Percentiles rank a stretch among this genome's conserved stretches.
Conservation (phyloP, 2,329 filamentous ascomycete genomes). For the Calonectria fujianensis region DNA sequence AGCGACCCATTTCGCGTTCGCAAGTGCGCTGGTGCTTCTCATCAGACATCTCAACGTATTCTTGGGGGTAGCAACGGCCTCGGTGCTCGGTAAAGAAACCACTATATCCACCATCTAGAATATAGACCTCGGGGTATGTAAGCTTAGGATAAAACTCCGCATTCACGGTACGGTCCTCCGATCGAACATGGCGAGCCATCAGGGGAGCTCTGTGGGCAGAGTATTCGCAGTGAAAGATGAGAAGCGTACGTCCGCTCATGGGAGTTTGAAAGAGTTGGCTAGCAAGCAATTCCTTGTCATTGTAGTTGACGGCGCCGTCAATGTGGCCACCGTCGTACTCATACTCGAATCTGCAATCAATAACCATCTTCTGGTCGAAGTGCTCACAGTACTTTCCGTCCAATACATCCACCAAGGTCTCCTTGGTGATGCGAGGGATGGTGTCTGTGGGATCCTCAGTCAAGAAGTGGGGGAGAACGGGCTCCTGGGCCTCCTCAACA, state of each 20-base stretch:
- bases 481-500: conserved; percentile 84
- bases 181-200: conserved; percentile 95
- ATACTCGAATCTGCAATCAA: conserved; percentile 99
- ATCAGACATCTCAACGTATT: conserved; percentile 97
- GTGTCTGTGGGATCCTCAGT: conserved; percentile 87
- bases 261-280: conserved; percentile 83
- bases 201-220: conserved; percentile 96
- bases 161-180: conserved; percentile 90
- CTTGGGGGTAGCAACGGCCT: conserved; percentile 90
- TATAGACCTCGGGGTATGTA: conserved; percentile 98
- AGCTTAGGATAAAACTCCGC: conserved; percentile 89
- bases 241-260: conserved; percentile 82
- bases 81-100: conserved; percentile 90
- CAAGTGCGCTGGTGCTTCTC: conserved; percentile 94
- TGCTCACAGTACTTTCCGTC: conserved; percentile 86
- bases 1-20: conserved; percentile 94
- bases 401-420: conserved; percentile 89
- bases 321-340: conserved; percentile 99
- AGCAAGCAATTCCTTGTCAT: conserved; percentile 93
- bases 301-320: conserved; percentile 94
- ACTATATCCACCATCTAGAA: conserved; percentile 96
- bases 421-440: conserved; percentile 89
- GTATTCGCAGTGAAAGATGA: conserved; percentile 99
- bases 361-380: conserved; percentile 88
- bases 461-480: conserved; percentile 88